These are phyloP conservation scores for Chytridium lagenaria DNA, from an alignment of 371 early-diverging fungal species.

Conservation along the genomic window DNA sequence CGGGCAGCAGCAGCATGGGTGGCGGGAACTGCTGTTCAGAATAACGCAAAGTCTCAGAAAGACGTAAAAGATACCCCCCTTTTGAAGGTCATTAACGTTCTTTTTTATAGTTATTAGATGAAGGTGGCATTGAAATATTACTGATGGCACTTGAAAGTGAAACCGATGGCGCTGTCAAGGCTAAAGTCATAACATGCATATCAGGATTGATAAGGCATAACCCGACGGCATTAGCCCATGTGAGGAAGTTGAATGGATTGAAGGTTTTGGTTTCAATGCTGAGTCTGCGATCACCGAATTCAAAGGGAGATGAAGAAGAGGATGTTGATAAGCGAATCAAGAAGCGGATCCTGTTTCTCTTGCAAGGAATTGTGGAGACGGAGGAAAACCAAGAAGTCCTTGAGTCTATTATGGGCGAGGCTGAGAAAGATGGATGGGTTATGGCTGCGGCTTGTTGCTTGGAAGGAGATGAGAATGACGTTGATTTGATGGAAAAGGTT, in stretches of 20 bases:
- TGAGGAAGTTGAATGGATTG: conserved; percentile 64
- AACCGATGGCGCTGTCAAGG: conserved; percentile 62
- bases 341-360: conserved; percentile 67
- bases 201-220: conserved; percentile 75
- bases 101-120: conserved; percentile 62
- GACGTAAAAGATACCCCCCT: conserved; percentile 48
- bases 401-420: conserved; percentile 48
- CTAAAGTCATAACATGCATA: conserved; percentile 79
- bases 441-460: conserved; percentile 49
- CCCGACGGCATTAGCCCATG: conserved; percentile 64
- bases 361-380: conserved; percentile 64
- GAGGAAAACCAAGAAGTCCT: conserved; percentile 51
- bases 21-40: conserved; percentile 91
- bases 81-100: not conserved
- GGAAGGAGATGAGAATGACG: conserved; percentile 60
- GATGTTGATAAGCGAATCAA: conserved; percentile 40
- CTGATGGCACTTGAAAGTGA: conserved; percentile 63
- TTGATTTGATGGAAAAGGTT: conserved; percentile 75
- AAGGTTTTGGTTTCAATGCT: conserved; percentile 44
- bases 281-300: conserved; percentile 1
- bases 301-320: conserved; percentile 25
- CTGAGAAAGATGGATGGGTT: conserved; percentile 40
- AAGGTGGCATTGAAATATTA: conserved; percentile 65
- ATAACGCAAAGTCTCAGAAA: conserved; percentile 85
- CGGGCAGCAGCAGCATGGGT: conserved; percentile 87